phyloP scores from a whole-genome alignment of 345 rosid genomes.

The Nasturtium officinale region DNA sequence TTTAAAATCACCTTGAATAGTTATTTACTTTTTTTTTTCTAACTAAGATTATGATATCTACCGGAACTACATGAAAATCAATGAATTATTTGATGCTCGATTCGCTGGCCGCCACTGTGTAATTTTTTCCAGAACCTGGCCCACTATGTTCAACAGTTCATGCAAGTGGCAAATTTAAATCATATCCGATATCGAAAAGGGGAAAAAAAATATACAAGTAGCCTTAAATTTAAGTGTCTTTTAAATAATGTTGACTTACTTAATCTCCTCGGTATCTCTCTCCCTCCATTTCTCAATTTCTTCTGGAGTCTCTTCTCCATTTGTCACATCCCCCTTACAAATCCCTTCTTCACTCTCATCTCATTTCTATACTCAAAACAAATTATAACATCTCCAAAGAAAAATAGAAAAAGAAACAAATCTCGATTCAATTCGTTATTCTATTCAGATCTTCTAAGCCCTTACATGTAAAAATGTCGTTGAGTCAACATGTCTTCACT shows the following conservation, averaged over 20 bases:
- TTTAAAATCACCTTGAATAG: not conserved
- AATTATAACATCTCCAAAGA: not conserved
- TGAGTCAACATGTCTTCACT: slow-evolving; percentile 19
- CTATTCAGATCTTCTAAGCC: not conserved
- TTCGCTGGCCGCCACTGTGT: slow-evolving; percentile 6
- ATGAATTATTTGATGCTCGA: slow-evolving; percentile 2
- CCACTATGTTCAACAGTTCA: not conserved
- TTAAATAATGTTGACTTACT: slow-evolving; percentile 33
- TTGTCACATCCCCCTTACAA: not conserved
- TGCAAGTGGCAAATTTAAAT: slow-evolving; percentile 9
- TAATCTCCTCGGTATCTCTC: not conserved
- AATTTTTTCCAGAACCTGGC: not conserved
- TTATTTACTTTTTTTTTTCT: not conserved
- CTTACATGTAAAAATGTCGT: slow-evolving; percentile 28
- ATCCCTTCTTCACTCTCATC: slow-evolving; percentile 21
- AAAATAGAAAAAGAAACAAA: not conserved
- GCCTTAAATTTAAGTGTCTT: not conserved
- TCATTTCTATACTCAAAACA: not conserved
- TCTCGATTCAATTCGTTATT: not conserved
- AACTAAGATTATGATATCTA: not conserved
- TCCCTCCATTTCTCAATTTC: not conserved
- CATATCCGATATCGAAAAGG: no score
- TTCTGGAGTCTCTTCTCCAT: slow-evolving; percentile 17
- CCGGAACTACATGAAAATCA: not conserved
- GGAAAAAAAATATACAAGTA: not conserved